Base-by-base conservation (phyloP, 1,284 basidiomycete genomes). In the Trametes sp. region DNA sequence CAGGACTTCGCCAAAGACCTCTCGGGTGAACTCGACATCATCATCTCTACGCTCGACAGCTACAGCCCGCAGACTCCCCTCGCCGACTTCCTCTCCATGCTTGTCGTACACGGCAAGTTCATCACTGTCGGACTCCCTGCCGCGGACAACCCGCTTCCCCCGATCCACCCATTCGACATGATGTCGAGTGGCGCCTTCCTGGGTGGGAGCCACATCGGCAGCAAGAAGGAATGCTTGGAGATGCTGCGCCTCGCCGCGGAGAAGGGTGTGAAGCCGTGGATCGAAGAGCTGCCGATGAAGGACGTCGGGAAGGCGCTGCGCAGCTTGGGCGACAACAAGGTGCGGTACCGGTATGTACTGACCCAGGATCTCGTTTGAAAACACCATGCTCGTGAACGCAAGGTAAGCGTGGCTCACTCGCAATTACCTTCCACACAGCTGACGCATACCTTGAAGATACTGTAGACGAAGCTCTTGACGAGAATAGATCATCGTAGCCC, bases 211-310 rank as follows among this genome's bases (percentile, higher is more conserved):
- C 80, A 85, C 74, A 86, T 91, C 55, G 89, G 88, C 35, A 86
- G 79, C 74, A 88, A 87, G 78, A 81, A 81, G 64, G 88, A 91
- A 71, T 84, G 80, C 23, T 69, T 84, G 21, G 78, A 80, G 59
- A 90, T 89, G 88, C 76, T 88, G 44, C 71, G 85, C 63, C 78
- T 89, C 16, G 86, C 85, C 6, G 81, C 80, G 7, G 77, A 87
- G 68, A 85, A 88, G 74, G 74, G 76, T 16, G 76, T 86, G 69
- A 78, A 80, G 67, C 82, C 82, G 5, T 83, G 81, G 76, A 74
- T 77, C 76, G 78, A 86, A 70, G 81, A 84, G 72, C 60, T 85
- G 46, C 83, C 83, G 53, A 89, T 89, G 87, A 83, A 81, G 72
- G 80, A 87, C 31, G 84, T 81, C 45, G 77, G 75, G 53, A 80